phyloP scores from a whole-genome alignment of 805 yeast species.

The Candida morakotiae region DNA sequence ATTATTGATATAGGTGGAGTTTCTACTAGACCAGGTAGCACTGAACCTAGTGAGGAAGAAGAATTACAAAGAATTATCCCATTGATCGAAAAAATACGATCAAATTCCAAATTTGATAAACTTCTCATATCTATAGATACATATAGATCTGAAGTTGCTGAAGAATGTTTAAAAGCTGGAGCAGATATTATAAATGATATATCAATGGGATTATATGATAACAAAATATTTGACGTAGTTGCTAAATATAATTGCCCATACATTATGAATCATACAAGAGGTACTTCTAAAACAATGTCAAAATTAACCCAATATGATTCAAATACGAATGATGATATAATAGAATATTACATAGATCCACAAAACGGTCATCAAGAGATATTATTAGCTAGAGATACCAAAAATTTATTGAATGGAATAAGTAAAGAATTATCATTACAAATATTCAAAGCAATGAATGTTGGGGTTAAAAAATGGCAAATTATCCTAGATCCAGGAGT shows the following conservation, averaged over 20 bases:
- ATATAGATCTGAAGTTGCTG: constrained; percentile 73
- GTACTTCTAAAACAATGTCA: constrained; percentile 73
- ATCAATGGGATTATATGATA: constrained; percentile 73
- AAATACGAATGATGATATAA: constrained; percentile 29
- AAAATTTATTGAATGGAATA: constrained; percentile 50
- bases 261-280: constrained; percentile 80
- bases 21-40: constrained; percentile 85
- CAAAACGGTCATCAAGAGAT: constrained; percentile 18
- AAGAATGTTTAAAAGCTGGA: constrained; percentile 63
- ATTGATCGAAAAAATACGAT: constrained; percentile 57
- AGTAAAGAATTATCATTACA: constrained; percentile 61
- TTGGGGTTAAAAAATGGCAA: constrained; percentile 86
- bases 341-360: constrained; percentile 33
- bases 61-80: constrained; percentile 74
- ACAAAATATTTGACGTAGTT: constrained; percentile 60
- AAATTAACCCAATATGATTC: constrained; percentile 50
- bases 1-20: constrained; percentile 93
- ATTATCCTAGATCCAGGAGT: constrained; percentile 90
- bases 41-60: constrained; percentile 55
- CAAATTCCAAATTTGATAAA: constrained; percentile 30
- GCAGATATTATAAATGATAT: constrained; percentile 93
- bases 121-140: constrained; percentile 83
- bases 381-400: constrained; percentile 16
- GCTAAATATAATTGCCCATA: constrained; percentile 71
- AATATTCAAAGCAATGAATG: constrained; percentile 50